Evolutionary conservation across 2,329 filamentous ascomycete genomes (phyloP).

Genomic region (Chrysosporium keratinophilum): DNA sequence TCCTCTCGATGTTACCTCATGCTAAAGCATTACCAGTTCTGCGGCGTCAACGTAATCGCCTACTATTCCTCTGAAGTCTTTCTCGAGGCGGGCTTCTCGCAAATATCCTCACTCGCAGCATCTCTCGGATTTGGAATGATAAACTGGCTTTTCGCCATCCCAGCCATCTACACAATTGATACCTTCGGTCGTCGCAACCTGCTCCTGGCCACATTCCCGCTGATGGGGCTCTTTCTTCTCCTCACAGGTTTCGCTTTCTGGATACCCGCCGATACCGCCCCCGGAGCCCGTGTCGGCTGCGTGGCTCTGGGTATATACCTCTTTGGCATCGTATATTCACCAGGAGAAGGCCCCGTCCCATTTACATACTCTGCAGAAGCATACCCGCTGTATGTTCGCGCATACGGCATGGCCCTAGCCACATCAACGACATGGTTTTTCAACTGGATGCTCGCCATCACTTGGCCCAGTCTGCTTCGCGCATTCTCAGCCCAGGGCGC

Average conservation of each 20-base stretch:
- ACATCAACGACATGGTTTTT: conserved; percentile 55
- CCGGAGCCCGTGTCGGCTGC: conserved; percentile 31
- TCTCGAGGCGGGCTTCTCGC: conserved; percentile 42
- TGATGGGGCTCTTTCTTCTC: conserved; percentile 48
- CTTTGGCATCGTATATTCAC: conserved; percentile 39
- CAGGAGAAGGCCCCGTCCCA: conserved; percentile 54
- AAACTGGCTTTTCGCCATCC: conserved; percentile 55
- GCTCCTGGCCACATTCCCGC: conserved; percentile 53
- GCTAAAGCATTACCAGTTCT: conserved; percentile 28
- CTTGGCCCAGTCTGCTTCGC: conserved; percentile 42
- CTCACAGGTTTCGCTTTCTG: conserved; percentile 46
- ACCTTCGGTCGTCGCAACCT: conserved; percentile 56
- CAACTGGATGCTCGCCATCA: conserved; percentile 45
- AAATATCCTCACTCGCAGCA: conserved; percentile 44
- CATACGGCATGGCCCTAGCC: conserved; percentile 52
- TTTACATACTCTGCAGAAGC: conserved; percentile 60
- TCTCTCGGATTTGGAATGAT: conserved; percentile 53
- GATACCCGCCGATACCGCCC: conserved; percentile 33
- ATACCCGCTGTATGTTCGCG: conserved; percentile 53
- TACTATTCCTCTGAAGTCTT: conserved; percentile 55
- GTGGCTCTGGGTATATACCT: conserved; percentile 38
- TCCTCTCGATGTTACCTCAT: neutral
- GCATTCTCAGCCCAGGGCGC: conserved; percentile 44
- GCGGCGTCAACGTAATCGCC: conserved; percentile 45
- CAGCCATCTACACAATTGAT: conserved; percentile 57